Evolutionary conservation across 768 basidiomycete genomes (phyloP), one percentile per base, ranked within the genome.

Genomic region (Jaapia argillacea): DNA sequence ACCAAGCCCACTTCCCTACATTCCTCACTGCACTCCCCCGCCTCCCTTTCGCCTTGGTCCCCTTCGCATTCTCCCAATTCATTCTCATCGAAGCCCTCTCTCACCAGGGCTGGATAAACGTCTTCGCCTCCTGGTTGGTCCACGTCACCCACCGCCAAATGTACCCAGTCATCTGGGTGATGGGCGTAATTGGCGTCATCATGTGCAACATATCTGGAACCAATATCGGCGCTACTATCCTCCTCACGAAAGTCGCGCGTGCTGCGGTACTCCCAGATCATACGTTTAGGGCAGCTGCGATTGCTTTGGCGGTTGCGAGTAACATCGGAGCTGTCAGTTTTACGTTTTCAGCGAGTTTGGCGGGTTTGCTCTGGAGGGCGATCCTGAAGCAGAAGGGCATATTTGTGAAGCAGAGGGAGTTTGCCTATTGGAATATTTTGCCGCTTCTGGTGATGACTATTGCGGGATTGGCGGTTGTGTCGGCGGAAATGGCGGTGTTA

Each of bases 291-390:
- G 28, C 10, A 10, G 28, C 28, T 10, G 16, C 64, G 10, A 65
- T 61, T 45, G 74, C 89, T 0, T 72, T 96, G 10, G 92, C 91
- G 5, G 71, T 96, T 0, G 84, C 85, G 2, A 84, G 79, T 44
- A 96, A 96, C 60, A 82, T 89, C 25, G 93, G 93, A 10, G 93
- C 93, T 1, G 84, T 93, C 51, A 85, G 81, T 48, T 82, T 87
- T 56, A 86, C 88, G 6, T 93, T 92, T 56, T 82, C 83, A 4
- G 88, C 87, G 1, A 88, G 85, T 43, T 74, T 96, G 13, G 91
- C 90, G 0, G 92, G 92, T 0, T 64, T 98, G 35, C 68, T 96
- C 13, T 97, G 93, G 92, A 63, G 69, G 18, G 56, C 66, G 13
- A 89, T 94, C 44, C 63, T 94, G 43, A 54, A 57, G 45, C 81